Base-by-base conservation (phyloP, 1,284 basidiomycete genomes). In the Tilletia walkeri region DNA sequence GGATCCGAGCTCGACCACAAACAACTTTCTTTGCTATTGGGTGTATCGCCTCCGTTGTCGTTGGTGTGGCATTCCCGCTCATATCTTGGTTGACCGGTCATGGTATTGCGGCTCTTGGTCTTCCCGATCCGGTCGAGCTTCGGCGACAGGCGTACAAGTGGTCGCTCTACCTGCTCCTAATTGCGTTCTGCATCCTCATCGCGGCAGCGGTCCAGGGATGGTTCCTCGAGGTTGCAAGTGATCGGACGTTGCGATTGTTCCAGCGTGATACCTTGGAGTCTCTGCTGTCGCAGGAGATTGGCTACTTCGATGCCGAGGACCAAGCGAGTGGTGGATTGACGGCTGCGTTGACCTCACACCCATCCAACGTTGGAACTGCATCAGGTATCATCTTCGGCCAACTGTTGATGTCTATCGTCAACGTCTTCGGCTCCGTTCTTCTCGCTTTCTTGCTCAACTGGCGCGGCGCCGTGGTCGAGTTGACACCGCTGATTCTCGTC, bases 381-480 rank as follows among this genome's bases (percentile, higher is more conserved):
- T 76, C 84, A 18, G 85, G 85, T 30, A 72, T 85, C 9, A 80
- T 86, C n/a, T 74, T 84, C 34, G 78, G 79, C 6, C 84, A 85
- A 70, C 68, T 85, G 41, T 69, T 86, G 61, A 82, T 81, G 39
- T 70, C 75, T 30, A 34, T 70, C 18, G 75, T 72, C 70, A 84
- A 84, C 69, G 70, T 86, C 4, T 2, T 85, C 18, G 85, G 84
- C 39, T 80, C 84, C 6, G 69, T 85, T 49, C 78, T 85, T 63
- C 77, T 86, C 48, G 82, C 81, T 5, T 78, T 86, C 34, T 72
- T 82, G n/a, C 77, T 86, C 48, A 77, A 76, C 56, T 85, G 85
- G 84, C 76, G 78, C 67, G 69, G 83, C n/a, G 76, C 83, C 4
- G 73, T 85, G 12, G 82, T 85, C 66, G 78, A 77, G 38, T 69